These are phyloP conservation scores for Drechslerella coelobrocha DNA, from an alignment of 2,329 filamentous ascomycete species.

Conservation along the genomic window DNA sequence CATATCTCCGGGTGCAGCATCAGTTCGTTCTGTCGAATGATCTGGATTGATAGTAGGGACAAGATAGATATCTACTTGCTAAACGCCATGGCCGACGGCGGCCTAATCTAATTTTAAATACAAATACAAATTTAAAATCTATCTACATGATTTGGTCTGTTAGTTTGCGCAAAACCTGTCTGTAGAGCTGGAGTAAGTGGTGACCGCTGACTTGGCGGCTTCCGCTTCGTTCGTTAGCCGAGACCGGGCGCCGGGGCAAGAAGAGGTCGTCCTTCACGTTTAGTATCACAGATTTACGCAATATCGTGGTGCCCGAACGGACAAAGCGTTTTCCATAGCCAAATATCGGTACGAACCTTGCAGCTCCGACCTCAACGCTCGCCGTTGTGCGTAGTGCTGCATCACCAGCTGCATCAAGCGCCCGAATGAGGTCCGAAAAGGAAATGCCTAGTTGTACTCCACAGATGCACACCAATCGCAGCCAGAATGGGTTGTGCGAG, in stretches of 20 bases:
- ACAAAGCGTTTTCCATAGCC: slow-evolving; percentile 13
- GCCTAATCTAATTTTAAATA: too few relatives aligned
- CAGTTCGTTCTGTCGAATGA: too few relatives aligned
- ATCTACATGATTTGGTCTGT: too few relatives aligned
- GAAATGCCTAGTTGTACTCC: slow-evolving; percentile 33
- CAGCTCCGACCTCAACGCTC: too few relatives aligned
- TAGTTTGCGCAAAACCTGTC: slow-evolving; percentile 18
- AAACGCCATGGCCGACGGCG: too few relatives aligned
- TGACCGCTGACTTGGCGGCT: slow-evolving; percentile 22
- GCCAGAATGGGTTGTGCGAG: slow-evolving; percentile 40
- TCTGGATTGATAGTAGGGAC: too few relatives aligned
- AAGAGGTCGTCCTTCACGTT: slow-evolving; percentile 19
- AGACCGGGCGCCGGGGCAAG: not conserved
- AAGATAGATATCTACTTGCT: too few relatives aligned
- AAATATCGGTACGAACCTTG: slow-evolving; percentile 20
- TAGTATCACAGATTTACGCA: slow-evolving; percentile 27
- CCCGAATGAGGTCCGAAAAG: slow-evolving; percentile 29
- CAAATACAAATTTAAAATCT: too few relatives aligned
- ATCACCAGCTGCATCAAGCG: slow-evolving; percentile 18
- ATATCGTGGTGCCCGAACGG: slow-evolving; percentile 10
- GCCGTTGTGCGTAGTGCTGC: too few relatives aligned
- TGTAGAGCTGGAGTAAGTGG: slow-evolving; percentile 20
- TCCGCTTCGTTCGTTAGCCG: slow-evolving; percentile 17
- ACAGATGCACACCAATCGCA: slow-evolving; percentile 35
- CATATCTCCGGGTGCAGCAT: too few relatives aligned